Evolutionary conservation across 805 yeast species (phyloP).

Genomic region (Kodamaea kakaduensis): DNA sequence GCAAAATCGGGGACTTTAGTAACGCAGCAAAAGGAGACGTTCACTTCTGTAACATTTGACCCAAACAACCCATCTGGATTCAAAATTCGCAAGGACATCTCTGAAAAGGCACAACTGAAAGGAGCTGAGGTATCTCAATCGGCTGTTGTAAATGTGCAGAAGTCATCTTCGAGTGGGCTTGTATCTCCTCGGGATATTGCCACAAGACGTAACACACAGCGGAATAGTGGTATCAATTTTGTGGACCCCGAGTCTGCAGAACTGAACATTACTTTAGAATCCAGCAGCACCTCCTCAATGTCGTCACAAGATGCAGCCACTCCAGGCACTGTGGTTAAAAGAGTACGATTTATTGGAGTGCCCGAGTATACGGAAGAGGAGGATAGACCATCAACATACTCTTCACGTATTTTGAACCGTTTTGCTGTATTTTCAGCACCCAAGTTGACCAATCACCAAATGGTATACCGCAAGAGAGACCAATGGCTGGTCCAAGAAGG

Average conservation of each 20-base stretch:
- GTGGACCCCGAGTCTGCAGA: slow-evolving; percentile 7
- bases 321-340: slow-evolving; percentile 23
- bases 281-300: slow-evolving; percentile 6
- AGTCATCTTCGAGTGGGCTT: slow-evolving; percentile 1
- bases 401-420: slow-evolving; percentile 33
- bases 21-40: slow-evolving; percentile 34
- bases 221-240: slow-evolving; percentile 21
- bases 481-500: slow-evolving; percentile 38
- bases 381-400: slow-evolving; percentile 48
- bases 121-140: neutral
- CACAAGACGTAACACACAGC: slow-evolving; percentile 27
- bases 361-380: slow-evolving; percentile 49
- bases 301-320: slow-evolving; percentile 6
- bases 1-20: slow-evolving; percentile 34
- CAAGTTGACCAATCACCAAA: slow-evolving; percentile 6
- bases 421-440: slow-evolving; percentile 31
- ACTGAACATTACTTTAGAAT: slow-evolving; percentile 7
- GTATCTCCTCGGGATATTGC: slow-evolving; percentile 18
- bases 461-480: slow-evolving; percentile 30
- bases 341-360: slow-evolving; percentile 51
- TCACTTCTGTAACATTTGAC: slow-evolving; percentile 38
- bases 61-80: slow-evolving; percentile 32
- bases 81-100: slow-evolving; percentile 10
- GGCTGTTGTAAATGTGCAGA: neutral
- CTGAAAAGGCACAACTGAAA: slow-evolving; percentile 1